Conservation (phyloP, 2,329 filamentous ascomycete species). For the Aspergillus sp. region DNA sequence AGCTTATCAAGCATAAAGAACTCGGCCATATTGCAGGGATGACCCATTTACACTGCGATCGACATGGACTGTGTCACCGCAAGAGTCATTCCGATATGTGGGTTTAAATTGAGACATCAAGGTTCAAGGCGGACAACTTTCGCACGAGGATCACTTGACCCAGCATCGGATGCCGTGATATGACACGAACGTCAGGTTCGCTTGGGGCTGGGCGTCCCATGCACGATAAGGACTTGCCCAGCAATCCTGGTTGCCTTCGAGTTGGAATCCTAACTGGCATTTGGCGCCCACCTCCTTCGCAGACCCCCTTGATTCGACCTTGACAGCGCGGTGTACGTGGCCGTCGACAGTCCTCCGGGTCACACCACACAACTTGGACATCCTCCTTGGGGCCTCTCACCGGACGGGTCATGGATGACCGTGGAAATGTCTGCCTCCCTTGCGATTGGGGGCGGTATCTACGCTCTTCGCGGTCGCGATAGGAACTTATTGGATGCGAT, state of each 20-base stretch:
- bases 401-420: no score
- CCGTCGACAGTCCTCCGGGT: neutral
- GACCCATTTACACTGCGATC: neutral
- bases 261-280: neutral
- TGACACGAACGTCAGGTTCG: neutral
- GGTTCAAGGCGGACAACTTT: neutral
- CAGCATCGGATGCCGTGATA: neutral
- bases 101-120: neutral
- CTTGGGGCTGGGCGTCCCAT: neutral
- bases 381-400: no score
- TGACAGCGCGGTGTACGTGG: neutral
- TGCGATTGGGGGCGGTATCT: no score
- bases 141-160: neutral
- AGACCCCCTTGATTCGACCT: neutral
- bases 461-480: no score
- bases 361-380: no score
- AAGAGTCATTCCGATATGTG: neutral
- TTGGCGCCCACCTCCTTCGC: neutral
- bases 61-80: neutral
- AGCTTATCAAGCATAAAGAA: neutral
- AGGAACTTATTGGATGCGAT: neutral
- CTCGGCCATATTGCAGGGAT: neutral
- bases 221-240: neutral
- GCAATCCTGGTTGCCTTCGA: slow-evolving; percentile 6
- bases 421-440: no score